Base-by-base conservation (phyloP, 2,329 filamentous ascomycete species). In the Tolypocladium cylindrosporum region DNA sequence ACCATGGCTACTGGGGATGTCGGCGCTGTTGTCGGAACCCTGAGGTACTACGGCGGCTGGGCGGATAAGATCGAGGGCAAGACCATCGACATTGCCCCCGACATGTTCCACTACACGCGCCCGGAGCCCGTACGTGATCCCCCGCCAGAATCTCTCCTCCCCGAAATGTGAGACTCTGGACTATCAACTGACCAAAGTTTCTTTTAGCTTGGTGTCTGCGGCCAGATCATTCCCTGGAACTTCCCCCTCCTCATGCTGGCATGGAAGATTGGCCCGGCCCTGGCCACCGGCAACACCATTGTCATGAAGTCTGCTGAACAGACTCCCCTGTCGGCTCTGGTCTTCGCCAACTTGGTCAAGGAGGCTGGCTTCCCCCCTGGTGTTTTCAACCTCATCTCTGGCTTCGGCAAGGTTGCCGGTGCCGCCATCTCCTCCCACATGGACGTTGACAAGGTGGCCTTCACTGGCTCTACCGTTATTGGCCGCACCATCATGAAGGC, bases 61-160 rank as follows among this genome's bases (percentile, higher is more conserved):
- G 89, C 91, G 67, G 91, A 96, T 80, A 96, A 96, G 85, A 87
- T 94, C 64, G 81, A 86, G 74, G 91, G 91, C 74, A 91, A 92
- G 80, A 90, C 91, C 58, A 86, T 94, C 63, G 89, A 95, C 67
- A 89, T 90, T 65, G 78, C 82, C 67, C 82, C 84, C 59, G 86
- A 89, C 64, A 90, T 87, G 74, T 91, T 95, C 77, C 87, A 90
- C 78, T 95, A 94, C 78, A 91, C 89, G 63, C 70, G 69, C 68
- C 83, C 85, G 64, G 90, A 96, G 80, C 89, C 91, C 11, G 78
- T 83, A 70, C 66, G 79, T 74, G 14, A 16, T 24, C 1, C 21
- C 43, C 40, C 40, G 13, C 36, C 36, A 16, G 13, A 51, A 39
- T 13, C 14, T 19, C 1, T 1, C 21, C 39, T 31, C 24, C 24